These are phyloP conservation scores for Brachypodium distachyon DNA, from an alignment of 202 grass and related monocot species.

Conservation along the genomic window DNA sequence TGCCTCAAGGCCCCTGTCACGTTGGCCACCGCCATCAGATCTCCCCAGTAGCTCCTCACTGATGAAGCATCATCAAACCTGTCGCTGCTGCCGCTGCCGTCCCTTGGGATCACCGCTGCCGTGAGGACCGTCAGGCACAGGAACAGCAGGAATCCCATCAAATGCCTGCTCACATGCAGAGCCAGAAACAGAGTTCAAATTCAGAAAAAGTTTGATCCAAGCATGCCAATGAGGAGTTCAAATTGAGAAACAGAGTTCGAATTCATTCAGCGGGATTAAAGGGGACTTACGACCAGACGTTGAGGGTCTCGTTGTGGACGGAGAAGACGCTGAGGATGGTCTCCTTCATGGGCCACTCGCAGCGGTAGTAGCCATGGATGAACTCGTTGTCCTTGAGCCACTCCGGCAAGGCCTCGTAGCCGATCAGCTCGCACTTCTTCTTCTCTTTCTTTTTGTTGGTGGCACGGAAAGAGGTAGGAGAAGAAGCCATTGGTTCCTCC, in stretches of 20 bases:
- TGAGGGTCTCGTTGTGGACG: conserved; percentile 94
- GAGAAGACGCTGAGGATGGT: conserved; percentile 84
- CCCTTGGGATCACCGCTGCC: conserved; percentile 53
- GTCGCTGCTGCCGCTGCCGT: background rate
- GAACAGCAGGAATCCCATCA: conserved; percentile 81
- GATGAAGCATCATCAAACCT: background rate
- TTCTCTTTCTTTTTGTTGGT: background rate
- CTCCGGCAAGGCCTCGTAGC: conserved; percentile 50
- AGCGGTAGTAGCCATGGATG: conserved; percentile 71
- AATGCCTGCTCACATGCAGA: conserved; percentile 39
- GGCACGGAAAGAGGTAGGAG: background rate
- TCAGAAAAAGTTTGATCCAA: too few species aligned
- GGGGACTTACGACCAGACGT: conserved; percentile 80
- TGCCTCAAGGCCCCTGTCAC: conserved; percentile 36
- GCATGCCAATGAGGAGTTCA: too few species aligned
- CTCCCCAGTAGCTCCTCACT: conserved; percentile 10
- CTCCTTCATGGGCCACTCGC: conserved; percentile 86
- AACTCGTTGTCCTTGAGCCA: conserved; percentile 98
- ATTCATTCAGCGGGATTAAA: background rate
- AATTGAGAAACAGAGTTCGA: background rate
- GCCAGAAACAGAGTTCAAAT: background rate
- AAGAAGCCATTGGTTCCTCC: conserved; percentile 30
- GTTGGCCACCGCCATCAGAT: conserved; percentile 42
- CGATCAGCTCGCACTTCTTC: conserved; percentile 39
- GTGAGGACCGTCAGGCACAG: conserved; percentile 61